Evolutionary conservation across 768 basidiomycete species (phyloP), one percentile per base, ranked within the genome.

Genomic region (Rhodocollybia butyracea): DNA sequence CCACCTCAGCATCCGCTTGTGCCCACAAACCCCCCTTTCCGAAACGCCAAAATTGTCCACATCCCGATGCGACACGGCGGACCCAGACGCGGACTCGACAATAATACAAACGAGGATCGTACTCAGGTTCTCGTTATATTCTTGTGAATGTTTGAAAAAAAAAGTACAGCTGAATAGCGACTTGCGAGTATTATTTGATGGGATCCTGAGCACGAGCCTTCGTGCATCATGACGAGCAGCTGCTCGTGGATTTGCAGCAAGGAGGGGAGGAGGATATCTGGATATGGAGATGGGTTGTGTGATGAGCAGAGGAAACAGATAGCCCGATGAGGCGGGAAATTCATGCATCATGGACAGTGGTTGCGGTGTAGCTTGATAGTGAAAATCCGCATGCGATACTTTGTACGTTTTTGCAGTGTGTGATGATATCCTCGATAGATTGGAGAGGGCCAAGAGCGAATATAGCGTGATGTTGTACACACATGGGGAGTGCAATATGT

Each of bases 321-420:
- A 70, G 46, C 0, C 69, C 66, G 38, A 73, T 60, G 12, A 75
- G 61, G 12, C 27, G 47, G 42, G 57, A 47, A 30, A 22, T 42
- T 53, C 24, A 46, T 21, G 19, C 12, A 29, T 47, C 43, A 38
- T 43, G 34, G 26, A 19, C 55, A 29, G 11, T 56, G 53, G 52
- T 60, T 53, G 42, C 48, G 57, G 56, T 24, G 34, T 69, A 70
- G 3, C 64, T 58, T 3, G 68, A 63, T 7, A 69, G 60, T 26
- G 68, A 64, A 62, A 73, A 73, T 12, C 70, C 68, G 60, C 71
- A 74, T 2, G 71, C 70, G 29, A 72, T 64, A 60, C 65, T 70
- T 30, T 60, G 60, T 21, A 70, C 67, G 54, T 67, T 67, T 3
- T 57, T 60, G 59, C 73, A 73, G 26, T 57, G 64, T 21, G 63